Evolutionary conservation across 1,284 basidiomycete species (phyloP), one percentile per base, ranked within the genome.

Genomic region (Caloboletus firmus): DNA sequence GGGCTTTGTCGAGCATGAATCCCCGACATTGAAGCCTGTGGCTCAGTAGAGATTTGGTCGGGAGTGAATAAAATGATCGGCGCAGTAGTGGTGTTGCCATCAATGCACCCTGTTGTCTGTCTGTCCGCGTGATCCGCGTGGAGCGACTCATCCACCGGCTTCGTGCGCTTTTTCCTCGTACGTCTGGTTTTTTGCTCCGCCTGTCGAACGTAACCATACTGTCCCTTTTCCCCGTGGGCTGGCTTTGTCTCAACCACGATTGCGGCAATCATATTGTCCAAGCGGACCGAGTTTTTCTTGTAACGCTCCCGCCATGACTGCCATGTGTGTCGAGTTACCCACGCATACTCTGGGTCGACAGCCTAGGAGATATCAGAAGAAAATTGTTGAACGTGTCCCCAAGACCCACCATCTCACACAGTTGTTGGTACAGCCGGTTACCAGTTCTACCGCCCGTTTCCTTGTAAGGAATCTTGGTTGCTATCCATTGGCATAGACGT

Each of bases 251-350:
- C 77, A 34, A 81, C 81, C 6, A 90, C 88, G 12, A 89, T 82
- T 15, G 74, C 72, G 3, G 80, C 70, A 47, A 91, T 89, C 52
- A 80, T 72, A 18, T 63, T 65, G 64, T 91, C 87, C 42, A 91
- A 77, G 9, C 87, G 80, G 1, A 73, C 65, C 0, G 84, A 74
- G 59, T 91, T 87, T 70, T 91, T 91, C 74, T 91, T 91, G 73
- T 91, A 91, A 28, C 89, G 79, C 65, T 91, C 89, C 35, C 89
- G 81, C 89, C 89, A 91, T 15, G 89, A 91, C 59, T 91, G 88
- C 89, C 89, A 91, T 10, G 89, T 89, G 65, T 91, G 89, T n/a
- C 88, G 81, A 24, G 75, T 78, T 22, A 89, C 89, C 89, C 89
- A 91, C 2, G 78, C 76, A 63, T 82, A 90, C 56, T 87, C 85